Conservation (phyloP, 345 rosid genomes). For the Combretum micranthum region DNA sequence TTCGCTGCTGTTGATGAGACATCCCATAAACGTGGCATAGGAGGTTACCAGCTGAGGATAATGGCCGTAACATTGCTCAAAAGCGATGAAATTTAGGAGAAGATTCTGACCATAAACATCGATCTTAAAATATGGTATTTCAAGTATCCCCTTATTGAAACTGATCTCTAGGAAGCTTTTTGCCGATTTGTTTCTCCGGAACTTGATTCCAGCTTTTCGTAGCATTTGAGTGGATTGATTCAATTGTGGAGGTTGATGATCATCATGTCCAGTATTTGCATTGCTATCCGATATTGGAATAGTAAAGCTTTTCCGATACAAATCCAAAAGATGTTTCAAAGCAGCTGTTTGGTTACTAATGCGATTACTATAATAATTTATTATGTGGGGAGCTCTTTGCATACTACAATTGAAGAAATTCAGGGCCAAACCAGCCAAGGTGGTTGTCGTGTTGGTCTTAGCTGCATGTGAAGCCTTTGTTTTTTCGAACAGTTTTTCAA, state of each 20-base stretch:
- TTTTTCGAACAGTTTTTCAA: conserved; percentile 21
- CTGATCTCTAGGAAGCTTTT: conserved; percentile 1
- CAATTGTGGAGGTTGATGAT: not conserved
- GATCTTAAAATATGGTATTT: not conserved
- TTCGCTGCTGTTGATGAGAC: not conserved
- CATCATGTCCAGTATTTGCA: too few species aligned
- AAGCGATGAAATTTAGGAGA: not conserved
- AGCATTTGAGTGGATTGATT: not conserved
- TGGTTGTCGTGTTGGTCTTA: too few species aligned
- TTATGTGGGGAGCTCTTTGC: too few species aligned
- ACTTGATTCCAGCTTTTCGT: not conserved
- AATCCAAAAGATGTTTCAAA: too few species aligned
- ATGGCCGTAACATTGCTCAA: not conserved
- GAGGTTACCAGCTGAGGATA: not conserved
- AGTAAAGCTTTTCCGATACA: too few species aligned
- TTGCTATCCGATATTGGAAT: too few species aligned
- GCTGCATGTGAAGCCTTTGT: too few species aligned
- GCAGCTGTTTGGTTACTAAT: too few species aligned
- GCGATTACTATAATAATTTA: too few species aligned
- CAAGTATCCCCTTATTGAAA: not conserved
- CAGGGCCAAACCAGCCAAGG: too few species aligned
- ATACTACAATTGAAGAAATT: too few species aligned
- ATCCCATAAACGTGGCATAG: conserved; percentile 1
- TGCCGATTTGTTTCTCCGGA: not conserved
- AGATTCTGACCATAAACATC: not conserved